Percentiles rank a stretch among this genome's conserved stretches.
phyloP scores from a whole-genome alignment of 805 yeast genomes.

The Groenewaldozyma tartarivorans region DNA sequence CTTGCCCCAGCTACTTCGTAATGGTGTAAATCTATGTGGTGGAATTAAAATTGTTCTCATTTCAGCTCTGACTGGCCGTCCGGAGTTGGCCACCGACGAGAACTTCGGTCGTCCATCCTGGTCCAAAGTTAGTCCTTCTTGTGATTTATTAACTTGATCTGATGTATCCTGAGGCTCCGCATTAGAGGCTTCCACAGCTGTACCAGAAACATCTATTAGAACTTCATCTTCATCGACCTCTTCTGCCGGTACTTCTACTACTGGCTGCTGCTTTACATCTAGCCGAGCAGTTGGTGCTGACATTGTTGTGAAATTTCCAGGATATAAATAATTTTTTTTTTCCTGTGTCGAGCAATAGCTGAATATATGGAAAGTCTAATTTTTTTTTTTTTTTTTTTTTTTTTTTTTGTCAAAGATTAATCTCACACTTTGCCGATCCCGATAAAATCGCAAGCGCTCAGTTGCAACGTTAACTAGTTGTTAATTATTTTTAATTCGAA shows the following conservation, averaged over 20 bases:
- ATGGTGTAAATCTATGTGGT: constrained; percentile 94
- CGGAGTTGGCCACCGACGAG: constrained; percentile 57
- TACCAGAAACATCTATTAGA: constrained; percentile 32
- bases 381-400: no score
- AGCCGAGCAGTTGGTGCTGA: constrained; percentile 30
- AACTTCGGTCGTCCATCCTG: constrained; percentile 85
- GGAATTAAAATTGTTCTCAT: constrained; percentile 88
- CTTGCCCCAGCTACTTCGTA: constrained; percentile 84
- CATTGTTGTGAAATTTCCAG: no score
- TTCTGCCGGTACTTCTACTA: not conserved
- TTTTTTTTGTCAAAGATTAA: no score
- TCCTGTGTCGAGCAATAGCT: no score
- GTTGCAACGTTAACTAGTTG: no score
- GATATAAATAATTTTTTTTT: no score
- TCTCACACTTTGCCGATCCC: no score
- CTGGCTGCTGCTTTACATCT: constrained; percentile 6
- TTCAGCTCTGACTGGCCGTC: constrained; percentile 66
- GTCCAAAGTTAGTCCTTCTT: constrained; percentile 46
- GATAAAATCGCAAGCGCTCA: no score
- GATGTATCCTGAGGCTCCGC: constrained; percentile 5
- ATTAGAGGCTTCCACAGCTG: constrained; percentile 1
- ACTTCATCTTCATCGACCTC: constrained; percentile 12
- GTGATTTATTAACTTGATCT: no score
- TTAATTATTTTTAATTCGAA: no score
- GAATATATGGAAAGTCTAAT: no score